A percentile compares a stretch with the other conserved stretches of the same genome.
These are phyloP conservation scores for Ganoderma boninense DNA, from an alignment of 1,284 basidiomycete species.

Conservation along the genomic window DNA sequence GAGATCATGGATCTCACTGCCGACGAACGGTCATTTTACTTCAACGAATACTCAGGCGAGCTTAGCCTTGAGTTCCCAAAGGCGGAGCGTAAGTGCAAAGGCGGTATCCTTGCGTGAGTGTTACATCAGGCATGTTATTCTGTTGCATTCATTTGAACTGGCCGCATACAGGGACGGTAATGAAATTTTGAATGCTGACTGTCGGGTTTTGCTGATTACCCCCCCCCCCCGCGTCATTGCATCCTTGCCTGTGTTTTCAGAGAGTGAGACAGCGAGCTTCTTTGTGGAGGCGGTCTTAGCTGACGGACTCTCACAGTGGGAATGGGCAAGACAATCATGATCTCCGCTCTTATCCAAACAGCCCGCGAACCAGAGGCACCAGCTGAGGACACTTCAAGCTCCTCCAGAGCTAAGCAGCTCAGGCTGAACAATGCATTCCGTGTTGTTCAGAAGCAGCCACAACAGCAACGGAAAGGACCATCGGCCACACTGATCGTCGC, in stretches of 20 bases:
- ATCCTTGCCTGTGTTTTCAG: conserved; percentile 38
- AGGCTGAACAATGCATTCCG: conserved; percentile 71
- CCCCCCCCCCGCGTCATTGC: not conserved
- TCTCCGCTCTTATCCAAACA: conserved; percentile 90
- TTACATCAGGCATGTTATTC: not conserved
- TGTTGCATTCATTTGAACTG: not conserved
- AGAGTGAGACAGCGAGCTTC: conserved; percentile 49
- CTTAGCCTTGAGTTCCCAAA: conserved; percentile 88
- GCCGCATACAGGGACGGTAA: conserved; percentile 40
- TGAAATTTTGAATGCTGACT: not conserved
- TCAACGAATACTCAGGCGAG: conserved; percentile 96
- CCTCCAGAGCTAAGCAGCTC: conserved; percentile 62
- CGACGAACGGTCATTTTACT: conserved; percentile 82
- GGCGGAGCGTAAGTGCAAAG: conserved; percentile 81
- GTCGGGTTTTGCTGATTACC: conserved; percentile 9
- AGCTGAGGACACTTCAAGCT: conserved; percentile 37
- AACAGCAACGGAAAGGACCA: conserved; percentile 39
- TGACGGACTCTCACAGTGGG: conserved; percentile 67
- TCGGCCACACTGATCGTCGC: conserved; percentile 90
- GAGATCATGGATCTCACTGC: conserved; percentile 73
- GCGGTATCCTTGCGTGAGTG: conserved; percentile 89
- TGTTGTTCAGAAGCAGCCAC: conserved; percentile 38
- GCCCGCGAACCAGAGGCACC: conserved; percentile 61
- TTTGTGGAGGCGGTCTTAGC: not conserved
- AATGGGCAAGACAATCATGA: conserved; percentile 98